Evolutionary conservation across 1,284 basidiomycete genomes (phyloP), one percentile per base, ranked within the genome.

Genomic region (Inonotus obliquus): DNA sequence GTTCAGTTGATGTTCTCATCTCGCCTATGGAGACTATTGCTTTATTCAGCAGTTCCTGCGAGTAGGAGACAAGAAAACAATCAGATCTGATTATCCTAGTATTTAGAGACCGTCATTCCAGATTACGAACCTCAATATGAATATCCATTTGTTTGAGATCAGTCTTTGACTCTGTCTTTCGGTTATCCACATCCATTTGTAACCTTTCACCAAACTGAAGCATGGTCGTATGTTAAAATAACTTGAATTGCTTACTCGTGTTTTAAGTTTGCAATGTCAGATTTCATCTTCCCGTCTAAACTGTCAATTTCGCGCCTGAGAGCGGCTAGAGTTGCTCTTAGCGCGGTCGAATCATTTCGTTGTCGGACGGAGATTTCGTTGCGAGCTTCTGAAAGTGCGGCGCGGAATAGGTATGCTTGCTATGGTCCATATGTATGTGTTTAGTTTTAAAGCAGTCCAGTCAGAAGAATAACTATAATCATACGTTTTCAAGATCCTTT

Each of bases 351-450:
- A 70, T 97, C 96, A 69, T 94, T 96, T 60, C 92, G 84, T 2
- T 91, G 89, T 60, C 86, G 85, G 65, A 95, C 85, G 9, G 89
- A 87, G 45, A 94, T 83, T 70, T 98, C 96, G 4, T 93, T 91
- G 17, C 94, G 84, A 47, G 98, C 79, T 73, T 99, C 95, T 0
- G 92, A 91, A 27, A 99, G 74, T 0, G 96, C 97, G 10, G 97
- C 96, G 58, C 89, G 86, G 75, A 98, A 98, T 27, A 98, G 80
- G 73, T 99, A 99, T 11, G 94, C 94, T 85, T 96, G 91, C 94
- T 96, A 67, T 29, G 14, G 37, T 47, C 39, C 1, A 25, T n/a
- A 62, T 37, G 60, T 64, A 51, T 51, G 64, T 11, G 35, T 29
- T 35, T n/a, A 7, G 51, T 52, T 10, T 27, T 17, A 65, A 5